Conservation (phyloP, 202 grass and related monocot genomes). For the Carex arenaria region DNA sequence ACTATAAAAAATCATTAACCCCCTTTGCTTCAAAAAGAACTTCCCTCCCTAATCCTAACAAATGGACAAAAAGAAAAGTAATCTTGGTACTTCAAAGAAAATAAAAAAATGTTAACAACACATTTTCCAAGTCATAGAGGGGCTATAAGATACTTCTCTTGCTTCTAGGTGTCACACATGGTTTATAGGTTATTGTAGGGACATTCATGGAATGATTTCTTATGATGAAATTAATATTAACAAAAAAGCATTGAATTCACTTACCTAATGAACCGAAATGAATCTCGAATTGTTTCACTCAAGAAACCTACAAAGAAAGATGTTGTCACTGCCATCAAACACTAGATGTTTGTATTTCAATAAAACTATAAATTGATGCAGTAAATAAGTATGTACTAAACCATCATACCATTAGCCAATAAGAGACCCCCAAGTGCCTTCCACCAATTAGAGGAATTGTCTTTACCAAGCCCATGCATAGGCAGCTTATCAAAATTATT, state of each 20-base stretch:
- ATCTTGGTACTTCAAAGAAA: neutral
- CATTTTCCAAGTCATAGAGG: neutral
- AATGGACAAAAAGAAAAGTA: neutral
- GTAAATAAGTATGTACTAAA: conserved; percentile 3
- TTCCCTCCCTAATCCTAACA: neutral
- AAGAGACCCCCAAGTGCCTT: conserved; percentile 79
- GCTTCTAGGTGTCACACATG: neutral
- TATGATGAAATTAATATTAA: conserved; percentile 9
- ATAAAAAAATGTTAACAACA: conserved; percentile 23
- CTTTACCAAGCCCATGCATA: conserved; percentile 84
- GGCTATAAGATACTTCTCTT: conserved; percentile 11
- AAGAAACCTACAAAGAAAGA: conserved; percentile 54
- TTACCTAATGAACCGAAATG: conserved; percentile 68
- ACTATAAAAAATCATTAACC: neutral
- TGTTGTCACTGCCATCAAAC: neutral
- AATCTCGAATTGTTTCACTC: conserved; percentile 56
- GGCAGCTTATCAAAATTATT: conserved; percentile 79
- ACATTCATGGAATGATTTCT: neutral
- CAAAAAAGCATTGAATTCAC: neutral
- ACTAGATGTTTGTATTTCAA: conserved; percentile 23
- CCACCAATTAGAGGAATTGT: conserved; percentile 88
- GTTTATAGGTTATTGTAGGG: neutral
- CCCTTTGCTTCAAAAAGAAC: neutral
- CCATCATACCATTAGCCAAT: conserved; percentile 54
- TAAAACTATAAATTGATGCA: neutral